Conservation (phyloP, 192 early-diverging fungal genomes). For the Umbelopsis sp. region DNA sequence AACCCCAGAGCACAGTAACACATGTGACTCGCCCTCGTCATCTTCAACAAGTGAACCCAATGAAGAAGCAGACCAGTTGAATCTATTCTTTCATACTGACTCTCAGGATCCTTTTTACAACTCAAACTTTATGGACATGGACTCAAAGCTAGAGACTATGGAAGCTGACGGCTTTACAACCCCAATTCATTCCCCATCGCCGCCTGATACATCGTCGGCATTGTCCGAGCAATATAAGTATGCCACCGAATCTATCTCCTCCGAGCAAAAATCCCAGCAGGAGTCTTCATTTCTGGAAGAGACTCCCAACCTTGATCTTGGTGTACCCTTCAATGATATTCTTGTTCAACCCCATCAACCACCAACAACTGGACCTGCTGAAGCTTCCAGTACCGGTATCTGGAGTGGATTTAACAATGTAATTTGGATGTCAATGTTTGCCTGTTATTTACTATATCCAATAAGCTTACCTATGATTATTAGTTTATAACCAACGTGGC, state of each 20-base stretch:
- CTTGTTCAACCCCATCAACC: constrained; percentile 30
- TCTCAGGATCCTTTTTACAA: constrained; percentile 20
- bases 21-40: constrained; percentile 31
- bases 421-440: neutral
- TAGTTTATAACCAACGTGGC: constrained; percentile 32
- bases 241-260: constrained; percentile 14
- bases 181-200: constrained; percentile 16
- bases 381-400: constrained; percentile 14
- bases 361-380: neutral
- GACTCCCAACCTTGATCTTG: neutral
- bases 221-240: constrained; percentile 3
- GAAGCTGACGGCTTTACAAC: constrained; percentile 2
- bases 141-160: neutral
- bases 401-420: constrained; percentile 36
- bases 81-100: constrained; percentile 13
- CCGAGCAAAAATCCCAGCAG: constrained; percentile 1
- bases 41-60: constrained; percentile 33
- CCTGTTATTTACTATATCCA: neutral
- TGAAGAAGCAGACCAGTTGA: constrained; percentile 23
- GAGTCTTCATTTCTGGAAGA: constrained; percentile 4
- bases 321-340: constrained; percentile 13
- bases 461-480: neutral
- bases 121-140: neutral
- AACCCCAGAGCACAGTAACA: constrained; percentile 18
- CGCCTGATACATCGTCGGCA: constrained; percentile 16